phyloP scores from a whole-genome alignment of 768 basidiomycete species.

The Sarcomyxa edulis region DNA sequence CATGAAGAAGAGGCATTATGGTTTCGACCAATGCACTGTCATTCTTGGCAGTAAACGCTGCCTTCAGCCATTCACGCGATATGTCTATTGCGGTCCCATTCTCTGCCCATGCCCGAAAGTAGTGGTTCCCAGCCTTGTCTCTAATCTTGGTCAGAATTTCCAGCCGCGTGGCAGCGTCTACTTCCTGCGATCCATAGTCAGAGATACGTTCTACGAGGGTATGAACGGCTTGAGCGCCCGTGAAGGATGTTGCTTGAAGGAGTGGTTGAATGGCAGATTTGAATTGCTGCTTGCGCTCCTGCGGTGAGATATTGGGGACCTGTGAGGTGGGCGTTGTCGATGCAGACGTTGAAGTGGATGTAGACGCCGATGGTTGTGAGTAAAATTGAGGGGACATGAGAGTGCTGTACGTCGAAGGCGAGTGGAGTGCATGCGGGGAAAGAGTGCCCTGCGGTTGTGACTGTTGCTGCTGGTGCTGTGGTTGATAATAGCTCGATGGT shows the following conservation, averaged over 20 bases:
- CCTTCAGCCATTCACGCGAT: slow-evolving; percentile 77
- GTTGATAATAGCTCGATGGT: slow-evolving; percentile 16
- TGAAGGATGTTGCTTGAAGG: slow-evolving; percentile 54
- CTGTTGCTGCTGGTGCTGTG: slow-evolving; percentile 28
- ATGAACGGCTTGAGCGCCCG: slow-evolving; percentile 63
- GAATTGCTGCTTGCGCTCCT: slow-evolving; percentile 54
- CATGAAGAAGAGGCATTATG: slow-evolving; percentile 83
- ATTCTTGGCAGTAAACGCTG: slow-evolving; percentile 51
- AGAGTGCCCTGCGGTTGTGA: slow-evolving; percentile 54
- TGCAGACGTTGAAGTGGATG: slow-evolving; percentile 9
- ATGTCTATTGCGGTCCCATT: slow-evolving; percentile 72
- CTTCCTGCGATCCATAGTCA: slow-evolving; percentile 57
- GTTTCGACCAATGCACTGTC: slow-evolving; percentile 61
- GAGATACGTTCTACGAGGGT: slow-evolving; percentile 54
- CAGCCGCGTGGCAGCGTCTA: slow-evolving; percentile 58
- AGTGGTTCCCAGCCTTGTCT: slow-evolving; percentile 81
- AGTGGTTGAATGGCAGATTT: slow-evolving; percentile 46
- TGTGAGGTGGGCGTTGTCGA: slow-evolving; percentile 13
- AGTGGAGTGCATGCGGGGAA: slow-evolving; percentile 65
- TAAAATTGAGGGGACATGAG: slow-evolving; percentile 36
- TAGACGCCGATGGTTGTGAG: slow-evolving; percentile 29
- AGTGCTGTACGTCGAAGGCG: slow-evolving; percentile 38
- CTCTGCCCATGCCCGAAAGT: slow-evolving; percentile 83
- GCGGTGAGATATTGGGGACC: slow-evolving; percentile 31
- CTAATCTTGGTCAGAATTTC: slow-evolving; percentile 79